A percentile compares a stretch with the other conserved stretches of the same genome.
phyloP scores from a whole-genome alignment of 352 stramenopile species.

The Thraustochytrium sp. region DNA sequence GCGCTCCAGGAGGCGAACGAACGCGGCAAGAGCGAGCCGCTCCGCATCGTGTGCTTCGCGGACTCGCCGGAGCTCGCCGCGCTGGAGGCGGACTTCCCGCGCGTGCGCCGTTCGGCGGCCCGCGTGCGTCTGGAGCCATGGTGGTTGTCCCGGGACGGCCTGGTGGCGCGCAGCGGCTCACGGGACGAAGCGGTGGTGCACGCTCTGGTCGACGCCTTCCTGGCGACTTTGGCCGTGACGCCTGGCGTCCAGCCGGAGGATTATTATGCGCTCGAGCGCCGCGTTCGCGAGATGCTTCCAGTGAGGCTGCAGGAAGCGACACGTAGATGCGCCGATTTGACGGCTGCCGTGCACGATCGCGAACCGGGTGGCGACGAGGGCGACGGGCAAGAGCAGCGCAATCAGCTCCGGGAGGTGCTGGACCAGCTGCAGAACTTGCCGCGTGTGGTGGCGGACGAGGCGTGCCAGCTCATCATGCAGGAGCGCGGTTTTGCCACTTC shows the following conservation, averaged over 20 bases:
- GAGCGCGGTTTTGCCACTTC: too few relatives aligned
- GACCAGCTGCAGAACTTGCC: too few relatives aligned
- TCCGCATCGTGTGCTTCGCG: constrained; percentile 28
- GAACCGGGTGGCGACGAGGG: too few relatives aligned
- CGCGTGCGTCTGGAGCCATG: background rate
- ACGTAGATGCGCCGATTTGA: background rate
- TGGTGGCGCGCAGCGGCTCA: background rate
- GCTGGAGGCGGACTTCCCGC: constrained; percentile 4
- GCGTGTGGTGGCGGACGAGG: too few relatives aligned
- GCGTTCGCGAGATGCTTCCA: background rate
- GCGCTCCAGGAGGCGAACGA: constrained; percentile 3
- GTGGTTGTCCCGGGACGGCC: background rate
- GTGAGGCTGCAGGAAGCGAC: background rate
- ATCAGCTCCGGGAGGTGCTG: too few relatives aligned
- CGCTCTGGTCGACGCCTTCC: background rate
- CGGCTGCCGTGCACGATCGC: background rate
- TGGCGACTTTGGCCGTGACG: background rate
- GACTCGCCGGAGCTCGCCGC: background rate
- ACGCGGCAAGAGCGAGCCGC: background rate
- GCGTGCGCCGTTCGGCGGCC: background rate
- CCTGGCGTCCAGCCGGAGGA: background rate
- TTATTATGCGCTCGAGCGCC: background rate
- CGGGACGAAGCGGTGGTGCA: background rate
- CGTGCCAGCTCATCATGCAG: too few relatives aligned
- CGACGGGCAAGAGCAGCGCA: too few relatives aligned